Conservation (phyloP, 139 green algal genomes). For the Coelastrella sp. region DNA sequence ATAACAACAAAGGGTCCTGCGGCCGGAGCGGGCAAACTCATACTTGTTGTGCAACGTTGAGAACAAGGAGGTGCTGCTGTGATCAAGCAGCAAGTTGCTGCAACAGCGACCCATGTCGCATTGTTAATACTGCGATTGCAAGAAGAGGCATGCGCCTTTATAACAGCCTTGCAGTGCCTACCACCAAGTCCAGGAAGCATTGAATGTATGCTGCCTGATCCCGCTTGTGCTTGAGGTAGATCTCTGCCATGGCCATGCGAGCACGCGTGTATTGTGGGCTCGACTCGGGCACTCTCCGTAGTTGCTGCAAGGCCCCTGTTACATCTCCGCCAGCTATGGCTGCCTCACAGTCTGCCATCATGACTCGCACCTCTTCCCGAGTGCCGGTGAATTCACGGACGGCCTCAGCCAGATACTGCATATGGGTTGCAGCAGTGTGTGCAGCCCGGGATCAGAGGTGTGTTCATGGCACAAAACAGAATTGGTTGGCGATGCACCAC, state of each 20-base stretch:
- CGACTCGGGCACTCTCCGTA: constrained; percentile 47
- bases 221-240: constrained; percentile 75
- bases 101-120: background rate
- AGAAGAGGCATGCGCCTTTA: background rate
- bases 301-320: constrained; percentile 69
- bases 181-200: constrained; percentile 80
- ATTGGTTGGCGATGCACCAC: too few species aligned
- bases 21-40: too few species aligned
- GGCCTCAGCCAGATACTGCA: constrained; percentile 74
- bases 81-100: background rate
- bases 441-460: background rate
- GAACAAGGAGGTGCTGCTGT: too few species aligned
- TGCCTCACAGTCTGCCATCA: constrained; percentile 76
- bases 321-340: constrained; percentile 69
- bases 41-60: too few species aligned
- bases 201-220: constrained; percentile 73
- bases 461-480: background rate
- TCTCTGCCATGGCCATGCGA: constrained; percentile 75
- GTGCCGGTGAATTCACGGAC: constrained; percentile 76
- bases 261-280: constrained; percentile 71
- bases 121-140: too few species aligned
- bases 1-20: too few species aligned
- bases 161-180: constrained; percentile 31
- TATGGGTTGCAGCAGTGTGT: background rate
- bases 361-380: constrained; percentile 74